These are phyloP conservation scores for Diutina rugosa DNA, from an alignment of 1,139 yeast species.

Conservation along the genomic window DNA sequence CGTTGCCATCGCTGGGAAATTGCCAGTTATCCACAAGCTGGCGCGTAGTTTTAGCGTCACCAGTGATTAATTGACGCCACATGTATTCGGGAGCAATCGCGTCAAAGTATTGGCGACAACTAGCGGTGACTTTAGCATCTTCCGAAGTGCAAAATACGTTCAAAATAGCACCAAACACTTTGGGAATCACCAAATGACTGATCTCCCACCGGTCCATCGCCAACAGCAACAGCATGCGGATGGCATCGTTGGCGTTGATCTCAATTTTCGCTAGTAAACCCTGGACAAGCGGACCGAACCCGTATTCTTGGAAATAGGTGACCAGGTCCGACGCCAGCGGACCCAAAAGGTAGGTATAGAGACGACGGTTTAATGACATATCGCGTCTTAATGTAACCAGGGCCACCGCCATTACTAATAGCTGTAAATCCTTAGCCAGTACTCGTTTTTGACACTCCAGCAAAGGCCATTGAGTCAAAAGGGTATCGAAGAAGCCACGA, in stretches of 20 bases:
- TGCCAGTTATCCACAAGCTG: not conserved
- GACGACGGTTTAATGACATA: constrained; percentile 84
- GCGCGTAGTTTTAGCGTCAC: not conserved
- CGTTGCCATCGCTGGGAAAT: not conserved
- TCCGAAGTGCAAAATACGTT: constrained; percentile 9
- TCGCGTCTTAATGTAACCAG: constrained; percentile 66
- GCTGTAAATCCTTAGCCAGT: constrained; percentile 38
- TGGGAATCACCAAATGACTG: constrained; percentile 60
- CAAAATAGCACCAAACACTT: constrained; percentile 53
- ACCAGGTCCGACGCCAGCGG: constrained; percentile 33
- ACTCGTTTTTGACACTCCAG: constrained; percentile 39
- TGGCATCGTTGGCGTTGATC: constrained; percentile 27
- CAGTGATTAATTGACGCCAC: not conserved
- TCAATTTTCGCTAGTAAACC: constrained; percentile 40
- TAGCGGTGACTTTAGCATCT: not conserved
- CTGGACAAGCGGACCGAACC: constrained; percentile 31
- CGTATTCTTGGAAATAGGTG: constrained; percentile 48
- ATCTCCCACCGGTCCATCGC: constrained; percentile 93
- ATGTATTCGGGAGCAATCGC: not conserved
- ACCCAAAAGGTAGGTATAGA: constrained; percentile 89
- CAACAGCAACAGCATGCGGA: constrained; percentile 48
- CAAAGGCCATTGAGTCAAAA: constrained; percentile 56
- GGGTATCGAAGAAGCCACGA: constrained; percentile 78
- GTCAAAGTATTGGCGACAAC: not conserved
- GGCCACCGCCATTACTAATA: constrained; percentile 51